A percentile compares a stretch with the other conserved stretches of the same genome.
These are phyloP conservation scores for Cerioporus squamosus DNA, from an alignment of 1,284 basidiomycete species.

Conservation along the genomic window DNA sequence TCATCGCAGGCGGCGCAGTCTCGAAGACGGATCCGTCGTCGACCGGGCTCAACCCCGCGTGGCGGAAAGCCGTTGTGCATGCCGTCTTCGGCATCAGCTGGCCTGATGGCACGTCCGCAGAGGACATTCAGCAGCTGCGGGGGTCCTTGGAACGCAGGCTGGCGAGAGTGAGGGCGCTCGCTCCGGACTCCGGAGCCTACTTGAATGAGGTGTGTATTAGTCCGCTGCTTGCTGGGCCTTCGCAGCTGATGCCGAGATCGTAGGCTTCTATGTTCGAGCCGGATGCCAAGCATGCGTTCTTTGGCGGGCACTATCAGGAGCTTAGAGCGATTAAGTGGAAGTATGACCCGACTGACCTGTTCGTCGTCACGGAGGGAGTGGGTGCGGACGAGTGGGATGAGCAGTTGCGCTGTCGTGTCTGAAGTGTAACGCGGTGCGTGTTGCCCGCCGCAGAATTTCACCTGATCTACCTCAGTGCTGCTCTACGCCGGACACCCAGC, in stretches of 20 bases:
- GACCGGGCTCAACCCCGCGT: slow-evolving; percentile 47
- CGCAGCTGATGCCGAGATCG: background rate
- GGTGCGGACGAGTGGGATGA: slow-evolving; percentile 44
- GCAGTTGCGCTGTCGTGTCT: slow-evolving; percentile 23
- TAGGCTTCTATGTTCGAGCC: slow-evolving; percentile 45
- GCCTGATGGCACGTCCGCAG: slow-evolving; percentile 33
- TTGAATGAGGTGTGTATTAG: slow-evolving; percentile 43
- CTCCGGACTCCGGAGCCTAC: slow-evolving; percentile 40
- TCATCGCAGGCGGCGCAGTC: slow-evolving; percentile 44
- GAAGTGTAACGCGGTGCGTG: too few relatives aligned
- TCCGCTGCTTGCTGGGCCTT: background rate
- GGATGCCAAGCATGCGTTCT: slow-evolving; percentile 44
- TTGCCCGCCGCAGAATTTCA: too few relatives aligned
- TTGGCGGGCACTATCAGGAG: slow-evolving; percentile 44
- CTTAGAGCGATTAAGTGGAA: slow-evolving; percentile 45
- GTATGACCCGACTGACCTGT: slow-evolving; percentile 47
- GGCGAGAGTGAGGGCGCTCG: slow-evolving; percentile 21
- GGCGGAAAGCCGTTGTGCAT: slow-evolving; percentile 43
- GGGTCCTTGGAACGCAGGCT: slow-evolving; percentile 24
- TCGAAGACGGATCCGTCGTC: slow-evolving; percentile 39
- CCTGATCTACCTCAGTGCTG: too few relatives aligned
- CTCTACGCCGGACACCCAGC: too few relatives aligned
- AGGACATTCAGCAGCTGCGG: slow-evolving; percentile 25
- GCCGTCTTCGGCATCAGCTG: slow-evolving; percentile 31
- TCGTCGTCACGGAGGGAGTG: slow-evolving; percentile 46